Percentiles rank a stretch among this genome's conserved stretches.
Conservation (phyloP, 139 green algal genomes). For the Auxenochlorella pyrenoidosa region DNA sequence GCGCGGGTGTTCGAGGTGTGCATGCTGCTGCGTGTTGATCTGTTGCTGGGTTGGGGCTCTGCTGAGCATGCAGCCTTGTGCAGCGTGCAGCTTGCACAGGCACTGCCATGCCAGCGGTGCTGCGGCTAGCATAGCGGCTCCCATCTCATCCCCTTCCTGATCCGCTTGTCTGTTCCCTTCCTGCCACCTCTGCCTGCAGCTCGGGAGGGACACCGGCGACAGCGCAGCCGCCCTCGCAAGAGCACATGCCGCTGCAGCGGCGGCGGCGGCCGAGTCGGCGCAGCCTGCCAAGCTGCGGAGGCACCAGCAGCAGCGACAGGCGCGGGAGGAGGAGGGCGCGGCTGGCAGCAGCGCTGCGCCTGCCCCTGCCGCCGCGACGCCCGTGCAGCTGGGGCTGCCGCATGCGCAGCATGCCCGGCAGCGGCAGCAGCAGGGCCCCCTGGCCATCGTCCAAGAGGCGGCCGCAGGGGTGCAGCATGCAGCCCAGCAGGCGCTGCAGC, state of each 20-base stretch:
- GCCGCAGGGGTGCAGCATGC: background rate
- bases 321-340: background rate
- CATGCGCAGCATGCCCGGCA: background rate
- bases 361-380: background rate
- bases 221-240: background rate
- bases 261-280: background rate
- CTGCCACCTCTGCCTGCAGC: background rate
- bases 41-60: too few species aligned
- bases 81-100: background rate
- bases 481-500: conserved; percentile 21
- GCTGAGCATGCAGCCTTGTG: too few species aligned
- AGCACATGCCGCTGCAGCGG: background rate
- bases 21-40: too few species aligned
- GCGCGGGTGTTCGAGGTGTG: conserved; percentile 51
- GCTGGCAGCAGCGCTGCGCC: background rate
- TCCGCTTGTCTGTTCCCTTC: background rate
- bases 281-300: conserved; percentile 19
- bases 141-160: background rate
- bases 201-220: background rate
- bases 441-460: background rate
- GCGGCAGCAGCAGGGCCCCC: background rate
- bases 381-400: background rate
- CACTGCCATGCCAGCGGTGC: background rate
- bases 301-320: conserved; percentile 20
- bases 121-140: background rate